A percentile compares a stretch with the other conserved stretches of the same genome.
These are phyloP conservation scores for Hyphodiscus sp. DNA, from an alignment of 2,329 filamentous ascomycete species.

Conservation along the genomic window DNA sequence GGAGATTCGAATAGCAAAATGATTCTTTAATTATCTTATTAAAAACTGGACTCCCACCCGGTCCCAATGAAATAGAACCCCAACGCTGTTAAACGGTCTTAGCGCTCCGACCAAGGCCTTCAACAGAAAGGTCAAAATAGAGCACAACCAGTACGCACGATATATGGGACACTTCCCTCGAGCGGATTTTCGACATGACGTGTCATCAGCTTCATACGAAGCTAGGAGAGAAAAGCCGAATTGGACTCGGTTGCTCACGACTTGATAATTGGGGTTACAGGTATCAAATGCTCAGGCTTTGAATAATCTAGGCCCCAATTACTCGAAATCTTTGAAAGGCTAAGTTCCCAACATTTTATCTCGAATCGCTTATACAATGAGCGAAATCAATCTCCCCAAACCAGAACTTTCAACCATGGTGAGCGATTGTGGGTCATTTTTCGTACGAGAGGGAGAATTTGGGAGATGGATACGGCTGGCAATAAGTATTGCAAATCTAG, in stretches of 20 bases:
- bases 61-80: not conserved
- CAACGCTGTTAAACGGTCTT: not conserved
- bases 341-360: too few relatives aligned
- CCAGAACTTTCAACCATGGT: too few relatives aligned
- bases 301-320: too few relatives aligned
- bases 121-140: not conserved
- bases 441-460: not conserved
- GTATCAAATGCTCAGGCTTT: too few relatives aligned
- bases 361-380: too few relatives aligned
- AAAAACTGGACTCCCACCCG: not conserved
- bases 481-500: constrained; percentile 12
- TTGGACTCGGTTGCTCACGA: too few relatives aligned
- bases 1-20: not conserved
- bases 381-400: too few relatives aligned
- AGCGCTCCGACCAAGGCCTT: not conserved
- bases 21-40: not conserved
- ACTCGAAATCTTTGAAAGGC: too few relatives aligned
- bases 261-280: too few relatives aligned
- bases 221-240: not conserved
- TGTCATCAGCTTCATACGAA: not conserved
- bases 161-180: not conserved
- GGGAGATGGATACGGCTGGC: not conserved
- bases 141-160: not conserved
- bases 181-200: not conserved
- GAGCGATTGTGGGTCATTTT: too few relatives aligned